Percentiles rank a stretch among this genome's conserved stretches.
Evolutionary conservation across 1,139 yeast species (phyloP).

Genomic region (Taphrina populina): DNA sequence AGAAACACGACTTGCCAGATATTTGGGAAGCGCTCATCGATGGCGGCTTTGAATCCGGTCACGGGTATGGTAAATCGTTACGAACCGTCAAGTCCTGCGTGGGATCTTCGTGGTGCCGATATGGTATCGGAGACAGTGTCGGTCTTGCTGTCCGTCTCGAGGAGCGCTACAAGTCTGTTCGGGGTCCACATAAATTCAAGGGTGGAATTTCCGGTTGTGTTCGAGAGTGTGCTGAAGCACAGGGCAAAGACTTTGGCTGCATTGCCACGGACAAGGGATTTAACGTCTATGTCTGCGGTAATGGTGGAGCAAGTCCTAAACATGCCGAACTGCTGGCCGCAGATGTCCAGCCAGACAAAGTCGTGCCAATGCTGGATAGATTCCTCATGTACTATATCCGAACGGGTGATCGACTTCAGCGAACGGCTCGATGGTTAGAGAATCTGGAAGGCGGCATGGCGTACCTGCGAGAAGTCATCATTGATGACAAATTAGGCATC

Average conservation of each 20-base stretch:
- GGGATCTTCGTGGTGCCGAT: constrained; percentile 48
- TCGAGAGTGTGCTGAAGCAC: constrained; percentile 47
- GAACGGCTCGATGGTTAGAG: constrained; percentile 47
- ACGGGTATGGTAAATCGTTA: constrained; percentile 46
- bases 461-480: constrained; percentile 44
- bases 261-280: constrained; percentile 45
- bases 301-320: constrained; percentile 48
- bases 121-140: constrained; percentile 47
- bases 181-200: constrained; percentile 47
- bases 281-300: constrained; percentile 46
- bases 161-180: constrained; percentile 46
- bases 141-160: constrained; percentile 46
- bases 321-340: constrained; percentile 45
- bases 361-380: constrained; percentile 45
- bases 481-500: constrained; percentile 46
- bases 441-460: constrained; percentile 45
- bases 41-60: constrained; percentile 47
- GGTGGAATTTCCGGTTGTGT: constrained; percentile 48
- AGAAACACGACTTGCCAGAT: constrained; percentile 44
- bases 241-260: constrained; percentile 46
- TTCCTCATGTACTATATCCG: constrained; percentile 46
- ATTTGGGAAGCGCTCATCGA: constrained; percentile 45
- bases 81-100: constrained; percentile 47
- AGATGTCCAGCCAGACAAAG: constrained; percentile 46
- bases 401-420: constrained; percentile 46